A percentile compares a stretch with the other conserved stretches of the same genome.
These are phyloP conservation scores for Dipteronia sinensis DNA, from an alignment of 345 rosid species.

Conservation along the genomic window DNA sequence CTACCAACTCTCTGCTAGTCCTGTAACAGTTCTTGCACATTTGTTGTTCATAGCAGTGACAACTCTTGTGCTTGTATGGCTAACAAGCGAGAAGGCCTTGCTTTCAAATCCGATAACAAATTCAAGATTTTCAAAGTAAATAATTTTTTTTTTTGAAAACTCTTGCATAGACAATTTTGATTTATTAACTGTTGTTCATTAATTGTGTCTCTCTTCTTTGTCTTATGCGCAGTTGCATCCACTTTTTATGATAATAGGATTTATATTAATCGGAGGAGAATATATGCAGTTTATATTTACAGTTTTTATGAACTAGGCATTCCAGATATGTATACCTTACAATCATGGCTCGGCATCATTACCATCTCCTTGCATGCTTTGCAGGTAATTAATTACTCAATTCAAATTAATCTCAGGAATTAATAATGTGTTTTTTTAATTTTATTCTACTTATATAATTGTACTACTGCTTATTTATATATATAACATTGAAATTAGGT, in stretches of 20 bases:
- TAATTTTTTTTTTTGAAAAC: neutral
- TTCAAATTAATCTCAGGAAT: too few relatives aligned
- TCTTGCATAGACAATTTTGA: neutral
- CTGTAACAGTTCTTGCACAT: conserved; percentile 43
- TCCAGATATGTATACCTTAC: conserved; percentile 39
- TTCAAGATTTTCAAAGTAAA: conserved; percentile 45
- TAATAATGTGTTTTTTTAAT: too few relatives aligned
- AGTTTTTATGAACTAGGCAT: conserved; percentile 24
- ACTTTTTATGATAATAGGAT: conserved; percentile 57
- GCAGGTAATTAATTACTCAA: conserved; percentile 36
- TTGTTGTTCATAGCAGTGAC: conserved; percentile 38
- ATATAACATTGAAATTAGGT: too few relatives aligned
- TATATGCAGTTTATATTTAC: conserved; percentile 43
- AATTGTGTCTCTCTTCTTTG: neutral
- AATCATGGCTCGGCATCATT: conserved; percentile 59
- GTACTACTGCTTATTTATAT: too few relatives aligned
- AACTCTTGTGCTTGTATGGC: conserved; percentile 55
- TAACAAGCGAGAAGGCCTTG: conserved; percentile 45
- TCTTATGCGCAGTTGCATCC: conserved; percentile 46
- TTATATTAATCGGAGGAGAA: conserved; percentile 48
- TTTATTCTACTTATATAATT: too few relatives aligned
- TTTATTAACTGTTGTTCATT: neutral
- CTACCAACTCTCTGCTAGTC: conserved; percentile 40
- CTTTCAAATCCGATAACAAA: conserved; percentile 39
- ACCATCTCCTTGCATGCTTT: conserved; percentile 50